Base-by-base conservation (phyloP, 345 rosid genomes). In the Melaleuca quinquenervia region DNA sequence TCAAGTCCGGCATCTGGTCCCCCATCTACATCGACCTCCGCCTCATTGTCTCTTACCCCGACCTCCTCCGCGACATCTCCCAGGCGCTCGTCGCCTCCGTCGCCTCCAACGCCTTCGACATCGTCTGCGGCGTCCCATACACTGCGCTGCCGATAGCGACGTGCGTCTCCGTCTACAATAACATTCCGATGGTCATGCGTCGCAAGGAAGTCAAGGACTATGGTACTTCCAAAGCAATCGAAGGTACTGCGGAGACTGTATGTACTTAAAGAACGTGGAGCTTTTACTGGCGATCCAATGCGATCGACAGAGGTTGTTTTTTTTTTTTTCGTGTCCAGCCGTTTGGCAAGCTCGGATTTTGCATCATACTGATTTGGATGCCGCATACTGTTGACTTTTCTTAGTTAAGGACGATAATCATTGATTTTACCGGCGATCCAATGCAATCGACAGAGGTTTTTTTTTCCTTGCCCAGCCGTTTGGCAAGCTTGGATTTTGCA, bases 11-110 rank as follows among this genome's bases (percentile, higher is more conserved):
- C 85, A 96, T 97, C 89, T 88, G 88, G 50, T 96, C 99, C 36
- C 99, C 99, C 6, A 89, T 95, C 86, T 97, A 97, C 91, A 96
- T 97, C 87, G 99, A 97, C 87, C 98, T 97, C 84, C 99, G 99
- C 84, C 95, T 95, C 88, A 94, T 97, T 50, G 93, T 95, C 88
- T 93, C 98, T 1, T 91, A 94, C 88, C 99, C 99, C 9, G 89
- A 96, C 27, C 95, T 96, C 92, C 94, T 96, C 83, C 87, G 91
- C 87, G 95, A 89, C 84, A 95, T 97, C 91, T 94, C 99, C 84
- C 90, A 90, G 48, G 94, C 92, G 70, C 91, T 96, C 41, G 88
- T 94, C 90, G 90, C 98, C 87, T 88, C 96, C 52, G 92, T 95
- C 88, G 89, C 98, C 4, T 51, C 96, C 50, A 84, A 93, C 64